Evolutionary conservation across 805 yeast species (phyloP).

Genomic region (Candida ipomoeae): DNA sequence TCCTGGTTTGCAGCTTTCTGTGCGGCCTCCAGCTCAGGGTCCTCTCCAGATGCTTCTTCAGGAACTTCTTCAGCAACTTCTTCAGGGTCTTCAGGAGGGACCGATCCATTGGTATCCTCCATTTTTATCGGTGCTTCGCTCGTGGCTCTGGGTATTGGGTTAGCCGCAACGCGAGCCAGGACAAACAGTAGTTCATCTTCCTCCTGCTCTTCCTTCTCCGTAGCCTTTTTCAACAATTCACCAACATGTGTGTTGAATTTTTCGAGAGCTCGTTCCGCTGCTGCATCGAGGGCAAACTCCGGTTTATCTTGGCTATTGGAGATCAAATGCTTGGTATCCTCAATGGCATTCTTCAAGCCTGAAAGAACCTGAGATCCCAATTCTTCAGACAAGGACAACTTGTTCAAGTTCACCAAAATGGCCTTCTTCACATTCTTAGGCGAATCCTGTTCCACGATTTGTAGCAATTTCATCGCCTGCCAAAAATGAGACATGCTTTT

Average conservation of each 20-base stretch:
- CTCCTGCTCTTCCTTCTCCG: conserved; percentile 16
- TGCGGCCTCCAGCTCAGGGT: neutral
- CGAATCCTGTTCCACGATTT: conserved; percentile 46
- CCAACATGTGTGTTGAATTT: conserved; percentile 26
- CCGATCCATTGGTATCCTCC: neutral
- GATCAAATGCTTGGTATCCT: conserved; percentile 29
- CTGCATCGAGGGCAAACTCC: conserved; percentile 31
- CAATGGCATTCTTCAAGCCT: conserved; percentile 32
- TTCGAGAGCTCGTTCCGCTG: conserved; percentile 29
- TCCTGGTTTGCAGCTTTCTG: neutral
- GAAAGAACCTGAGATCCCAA: conserved; percentile 27
- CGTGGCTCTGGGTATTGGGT: neutral
- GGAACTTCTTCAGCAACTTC: neutral
- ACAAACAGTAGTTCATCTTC: conserved; percentile 5
- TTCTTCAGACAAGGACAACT: conserved; percentile 34
- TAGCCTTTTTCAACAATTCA: conserved; percentile 23
- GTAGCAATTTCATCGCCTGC: conserved; percentile 53
- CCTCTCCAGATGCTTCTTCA: neutral
- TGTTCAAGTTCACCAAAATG: conserved; percentile 47
- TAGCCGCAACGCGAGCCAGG: neutral
- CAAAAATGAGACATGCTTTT: conserved; percentile 51
- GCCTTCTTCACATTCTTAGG: conserved; percentile 51
- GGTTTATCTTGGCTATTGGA: conserved; percentile 20
- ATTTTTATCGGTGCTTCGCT: neutral
- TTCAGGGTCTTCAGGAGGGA: neutral